These are phyloP conservation scores for Ammopiptanthus mongolicus DNA, from an alignment of 306 rosid genomes.

Conservation along the genomic window DNA sequence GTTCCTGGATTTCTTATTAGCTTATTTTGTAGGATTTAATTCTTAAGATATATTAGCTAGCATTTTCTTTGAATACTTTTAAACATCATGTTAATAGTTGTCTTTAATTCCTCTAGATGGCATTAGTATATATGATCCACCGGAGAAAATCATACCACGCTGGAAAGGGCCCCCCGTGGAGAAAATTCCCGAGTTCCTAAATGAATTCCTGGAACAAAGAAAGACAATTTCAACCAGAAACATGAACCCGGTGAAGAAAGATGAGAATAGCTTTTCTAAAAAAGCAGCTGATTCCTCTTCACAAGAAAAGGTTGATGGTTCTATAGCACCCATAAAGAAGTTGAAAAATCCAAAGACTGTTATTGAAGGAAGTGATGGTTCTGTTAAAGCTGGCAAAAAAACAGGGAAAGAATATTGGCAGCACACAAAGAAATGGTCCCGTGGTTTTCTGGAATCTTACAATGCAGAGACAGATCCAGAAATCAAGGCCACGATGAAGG, in stretches of 20 bases:
- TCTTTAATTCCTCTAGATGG: constrained; percentile 52
- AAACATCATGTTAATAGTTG: constrained; percentile 21
- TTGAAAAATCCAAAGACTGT: constrained; percentile 43
- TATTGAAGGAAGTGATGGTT: constrained; percentile 90
- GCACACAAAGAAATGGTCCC: constrained; percentile 96
- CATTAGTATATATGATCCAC: constrained; percentile 84
- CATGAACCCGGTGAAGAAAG: constrained; percentile 40
- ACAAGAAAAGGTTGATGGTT: constrained; percentile 24
- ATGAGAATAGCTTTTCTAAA: constrained; percentile 30
- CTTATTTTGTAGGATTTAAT: not conserved
- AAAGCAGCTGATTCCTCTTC: constrained; percentile 38
- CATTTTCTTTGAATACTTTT: constrained; percentile 5
- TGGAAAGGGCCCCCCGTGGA: constrained; percentile 85
- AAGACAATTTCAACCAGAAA: constrained; percentile 34
- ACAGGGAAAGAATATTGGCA: constrained; percentile 96
- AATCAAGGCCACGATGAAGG: constrained; percentile 67
- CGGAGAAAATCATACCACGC: constrained; percentile 78
- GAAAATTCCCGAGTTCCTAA: constrained; percentile 60
- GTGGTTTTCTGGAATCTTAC: constrained; percentile 74
- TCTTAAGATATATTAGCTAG: constrained; percentile 5
- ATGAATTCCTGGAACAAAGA: constrained; percentile 53
- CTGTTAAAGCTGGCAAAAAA: constrained; percentile 71
- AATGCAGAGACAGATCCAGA: constrained; percentile 87
- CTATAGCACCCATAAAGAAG: constrained; percentile 24
- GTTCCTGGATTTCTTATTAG: not conserved